Conservation (phyloP, 2,329 filamentous ascomycete species). For the Cladorrhinum sp. region DNA sequence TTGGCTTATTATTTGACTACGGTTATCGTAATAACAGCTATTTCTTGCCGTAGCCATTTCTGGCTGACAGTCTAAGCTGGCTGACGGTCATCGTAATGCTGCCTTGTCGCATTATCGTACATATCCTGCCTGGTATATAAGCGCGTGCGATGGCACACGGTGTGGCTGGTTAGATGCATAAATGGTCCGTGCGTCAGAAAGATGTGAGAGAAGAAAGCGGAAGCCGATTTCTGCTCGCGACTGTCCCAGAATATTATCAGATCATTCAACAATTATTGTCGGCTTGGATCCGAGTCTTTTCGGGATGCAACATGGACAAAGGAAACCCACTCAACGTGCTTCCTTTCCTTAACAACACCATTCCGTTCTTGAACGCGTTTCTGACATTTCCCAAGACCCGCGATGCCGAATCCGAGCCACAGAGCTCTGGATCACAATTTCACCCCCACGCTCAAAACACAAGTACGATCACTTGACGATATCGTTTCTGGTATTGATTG, state of each 20-base stretch:
- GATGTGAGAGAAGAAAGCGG: slow-evolving; percentile 1
- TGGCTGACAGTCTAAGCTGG: slow-evolving; percentile 5
- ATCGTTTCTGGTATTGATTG: neutral
- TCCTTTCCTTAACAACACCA: neutral
- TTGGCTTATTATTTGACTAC: slow-evolving; percentile 11
- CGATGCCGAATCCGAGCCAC: neutral
- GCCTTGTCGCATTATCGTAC: slow-evolving; percentile 14
- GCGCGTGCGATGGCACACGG: slow-evolving; percentile 11
- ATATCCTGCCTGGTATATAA: slow-evolving; percentile 15
- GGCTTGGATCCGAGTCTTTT: too few species aligned
- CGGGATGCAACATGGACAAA: neutral
- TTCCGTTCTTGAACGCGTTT: too few species aligned
- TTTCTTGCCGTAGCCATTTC: slow-evolving; percentile 7
- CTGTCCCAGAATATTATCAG: too few species aligned
- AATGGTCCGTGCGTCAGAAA: slow-evolving; percentile 12
- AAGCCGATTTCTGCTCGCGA: too few species aligned
- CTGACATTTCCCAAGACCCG: neutral
- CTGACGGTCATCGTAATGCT: slow-evolving; percentile 14
- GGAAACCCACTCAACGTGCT: neutral
- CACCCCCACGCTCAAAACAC: neutral
- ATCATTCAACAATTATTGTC: too few species aligned
- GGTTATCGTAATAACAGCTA: slow-evolving; percentile 12
- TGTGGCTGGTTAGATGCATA: slow-evolving; percentile 12
- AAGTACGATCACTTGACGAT: neutral
- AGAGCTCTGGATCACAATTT: neutral